phyloP scores from a whole-genome alignment of 768 basidiomycete species.

The Kwoniella dejecticola region DNA sequence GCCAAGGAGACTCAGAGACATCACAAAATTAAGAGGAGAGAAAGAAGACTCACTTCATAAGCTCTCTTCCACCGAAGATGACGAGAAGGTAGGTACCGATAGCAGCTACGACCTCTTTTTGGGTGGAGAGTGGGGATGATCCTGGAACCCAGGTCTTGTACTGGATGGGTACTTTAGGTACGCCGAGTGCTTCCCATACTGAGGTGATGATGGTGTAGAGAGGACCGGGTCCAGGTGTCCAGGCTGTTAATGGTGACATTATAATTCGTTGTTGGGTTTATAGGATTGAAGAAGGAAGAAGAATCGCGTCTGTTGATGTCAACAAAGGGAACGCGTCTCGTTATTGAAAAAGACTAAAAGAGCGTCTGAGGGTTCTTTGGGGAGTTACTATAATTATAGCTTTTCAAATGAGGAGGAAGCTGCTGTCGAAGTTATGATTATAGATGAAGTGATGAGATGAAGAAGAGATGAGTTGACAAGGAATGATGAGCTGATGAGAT shows the following conservation, averaged over 20 bases:
- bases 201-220: slow-evolving; percentile 39
- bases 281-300: not conserved
- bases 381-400: too few species aligned
- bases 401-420: too few species aligned
- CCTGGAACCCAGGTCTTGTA: slow-evolving; percentile 68
- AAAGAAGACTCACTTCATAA: slow-evolving; percentile 68
- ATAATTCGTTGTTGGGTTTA: not conserved
- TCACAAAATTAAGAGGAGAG: too few species aligned
- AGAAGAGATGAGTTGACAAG: too few species aligned
- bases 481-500: too few species aligned
- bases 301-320: not conserved
- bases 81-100: slow-evolving; percentile 79
- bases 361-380: too few species aligned
- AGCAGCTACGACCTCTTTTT: slow-evolving; percentile 67
- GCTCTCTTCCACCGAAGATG: slow-evolving; percentile 79
- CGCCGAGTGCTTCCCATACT: slow-evolving; percentile 32
- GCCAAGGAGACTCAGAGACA: too few species aligned
- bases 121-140: slow-evolving; percentile 76
- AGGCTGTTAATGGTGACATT: slow-evolving; percentile 28
- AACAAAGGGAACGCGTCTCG: too few species aligned
- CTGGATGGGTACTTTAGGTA: slow-evolving; percentile 57
- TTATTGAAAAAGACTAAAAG: too few species aligned
- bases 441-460: too few species aligned
- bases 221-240: slow-evolving; percentile 44
- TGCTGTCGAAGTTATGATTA: too few species aligned